Conservation (phyloP, 2,329 filamentous ascomycete species). For the Cladosporium sp. region DNA sequence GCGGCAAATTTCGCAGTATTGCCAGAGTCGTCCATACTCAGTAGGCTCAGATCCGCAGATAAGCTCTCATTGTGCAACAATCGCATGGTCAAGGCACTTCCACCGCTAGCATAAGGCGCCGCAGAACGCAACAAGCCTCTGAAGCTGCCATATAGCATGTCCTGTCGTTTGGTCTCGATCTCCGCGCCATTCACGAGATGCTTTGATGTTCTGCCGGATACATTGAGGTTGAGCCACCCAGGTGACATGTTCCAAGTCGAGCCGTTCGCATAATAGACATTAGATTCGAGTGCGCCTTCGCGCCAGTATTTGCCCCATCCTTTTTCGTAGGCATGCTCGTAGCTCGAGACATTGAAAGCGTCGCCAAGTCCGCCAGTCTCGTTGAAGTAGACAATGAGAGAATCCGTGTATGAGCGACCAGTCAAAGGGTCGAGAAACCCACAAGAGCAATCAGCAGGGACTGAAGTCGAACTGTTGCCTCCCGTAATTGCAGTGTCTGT, state of each 20-base stretch:
- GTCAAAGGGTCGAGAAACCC: slow-evolving; percentile 42
- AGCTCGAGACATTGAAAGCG: slow-evolving; percentile 39
- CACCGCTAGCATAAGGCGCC: slow-evolving; percentile 28
- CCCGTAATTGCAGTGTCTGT: not conserved
- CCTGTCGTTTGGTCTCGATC: slow-evolving; percentile 40
- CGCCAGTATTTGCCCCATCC: slow-evolving; percentile 45
- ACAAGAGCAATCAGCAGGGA: slow-evolving; percentile 38
- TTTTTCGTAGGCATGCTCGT: slow-evolving; percentile 42
- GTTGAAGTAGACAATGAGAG: slow-evolving; percentile 49
- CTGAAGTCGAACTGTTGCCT: not conserved
- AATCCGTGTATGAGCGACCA: slow-evolving; percentile 42
- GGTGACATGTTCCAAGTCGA: slow-evolving; percentile 21
- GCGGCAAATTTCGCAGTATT: slow-evolving; percentile 36
- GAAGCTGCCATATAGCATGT: slow-evolving; percentile 48
- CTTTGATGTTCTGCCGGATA: slow-evolving; percentile 29
- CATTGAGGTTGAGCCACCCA: slow-evolving; percentile 32
- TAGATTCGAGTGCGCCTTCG: slow-evolving; percentile 39
- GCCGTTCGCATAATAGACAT: slow-evolving; percentile 34
- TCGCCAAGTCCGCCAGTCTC: slow-evolving; percentile 36
- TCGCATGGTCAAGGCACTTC: slow-evolving; percentile 45
- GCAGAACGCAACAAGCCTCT: slow-evolving; percentile 41
- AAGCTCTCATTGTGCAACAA: slow-evolving; percentile 44
- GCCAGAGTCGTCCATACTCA: slow-evolving; percentile 40
- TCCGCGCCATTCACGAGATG: slow-evolving; percentile 44
- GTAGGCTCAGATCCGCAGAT: slow-evolving; percentile 40